phyloP scores from a whole-genome alignment of 225 moss, liverwort and hornwort species.

The Takakia lepidozioides region DNA sequence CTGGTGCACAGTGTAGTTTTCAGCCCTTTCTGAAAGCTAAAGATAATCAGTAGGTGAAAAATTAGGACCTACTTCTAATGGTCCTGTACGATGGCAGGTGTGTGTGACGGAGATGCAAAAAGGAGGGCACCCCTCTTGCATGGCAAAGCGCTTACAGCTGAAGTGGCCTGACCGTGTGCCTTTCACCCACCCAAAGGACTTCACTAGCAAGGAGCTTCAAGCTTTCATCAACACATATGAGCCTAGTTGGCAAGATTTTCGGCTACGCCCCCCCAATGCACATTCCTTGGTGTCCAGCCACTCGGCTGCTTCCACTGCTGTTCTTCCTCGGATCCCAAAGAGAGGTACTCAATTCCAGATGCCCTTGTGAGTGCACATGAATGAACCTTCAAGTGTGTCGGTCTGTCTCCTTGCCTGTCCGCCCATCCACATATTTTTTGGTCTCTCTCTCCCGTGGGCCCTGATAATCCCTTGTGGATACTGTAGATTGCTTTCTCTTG shows the following conservation, averaged over 20 bases:
- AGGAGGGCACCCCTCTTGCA: slow-evolving; percentile 6
- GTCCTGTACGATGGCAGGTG: neutral
- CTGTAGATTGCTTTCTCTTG: no score
- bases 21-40: no score
- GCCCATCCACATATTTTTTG: no score
- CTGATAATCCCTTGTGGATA: no score
- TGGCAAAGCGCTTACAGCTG: slow-evolving; percentile 4
- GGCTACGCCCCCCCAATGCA: neutral
- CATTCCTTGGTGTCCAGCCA: neutral
- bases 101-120: slow-evolving; percentile 9
- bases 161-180: slow-evolving; percentile 7
- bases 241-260: neutral
- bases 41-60: no score
- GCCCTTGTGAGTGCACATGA: no score
- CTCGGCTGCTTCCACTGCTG: slow-evolving; percentile 1
- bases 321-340: slow-evolving; percentile 2
- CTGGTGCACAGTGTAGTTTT: no score
- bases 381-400: neutral
- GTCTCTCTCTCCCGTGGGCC: no score
- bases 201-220: slow-evolving; percentile 6
- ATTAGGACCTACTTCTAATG: no score
- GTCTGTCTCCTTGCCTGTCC: no score
- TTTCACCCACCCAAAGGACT: slow-evolving; percentile 4
- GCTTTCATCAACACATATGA: slow-evolving; percentile 3
- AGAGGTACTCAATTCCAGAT: neutral